Base-by-base conservation (phyloP, 148 eudicot species). In the Silene conica region DNA sequence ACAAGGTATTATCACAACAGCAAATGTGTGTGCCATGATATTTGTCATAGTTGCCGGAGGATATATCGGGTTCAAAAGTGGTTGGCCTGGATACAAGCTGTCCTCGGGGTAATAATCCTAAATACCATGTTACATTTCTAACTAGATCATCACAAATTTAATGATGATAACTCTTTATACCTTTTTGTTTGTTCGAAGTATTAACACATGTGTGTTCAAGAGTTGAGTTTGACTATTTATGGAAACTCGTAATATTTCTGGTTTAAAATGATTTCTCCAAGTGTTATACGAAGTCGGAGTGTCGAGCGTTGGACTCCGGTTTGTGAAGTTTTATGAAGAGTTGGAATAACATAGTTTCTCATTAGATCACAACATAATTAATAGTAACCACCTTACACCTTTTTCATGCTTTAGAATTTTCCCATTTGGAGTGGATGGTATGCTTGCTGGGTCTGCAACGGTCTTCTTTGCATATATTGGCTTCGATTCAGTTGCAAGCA, bases 401-500 rank as follows among this genome's bases (percentile, higher is more conserved):
- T 12, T 13, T 15, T 4, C 3, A 21, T 55, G 25, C 74, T 73
- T 15, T 59, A 89, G 93, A 67, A 82, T 69, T 52, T 83, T 87
- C 73, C 90, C 93, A 54, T 85, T 83, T 74, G 93, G 93, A 18
- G 76, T 81, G 58, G 83, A 84, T 77, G 90, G 90, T 48, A 75
- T 87, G 76, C 86, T 89, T 80, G 84, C 88, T 80, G 92, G 90
- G 67, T 85, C 92, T 38, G 90, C 92, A 57, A 85, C 88, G 2
- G 87, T 85, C 64, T 86, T 89, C 83, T 87, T 83, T 75, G 83
- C 90, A 21, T 89, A 82, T 63, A 83, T 88, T 67, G 92, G 92
- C 26, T 88, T 88, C 77, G 90, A 89, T 73, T 80, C 90, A 63
- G 85, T 89, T 59, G 82, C 90, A 60, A 84, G 89, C 80, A 84